These are phyloP conservation scores for Lepidium campestre DNA, from an alignment of 441 rosid genomes.

Conservation along the genomic window DNA sequence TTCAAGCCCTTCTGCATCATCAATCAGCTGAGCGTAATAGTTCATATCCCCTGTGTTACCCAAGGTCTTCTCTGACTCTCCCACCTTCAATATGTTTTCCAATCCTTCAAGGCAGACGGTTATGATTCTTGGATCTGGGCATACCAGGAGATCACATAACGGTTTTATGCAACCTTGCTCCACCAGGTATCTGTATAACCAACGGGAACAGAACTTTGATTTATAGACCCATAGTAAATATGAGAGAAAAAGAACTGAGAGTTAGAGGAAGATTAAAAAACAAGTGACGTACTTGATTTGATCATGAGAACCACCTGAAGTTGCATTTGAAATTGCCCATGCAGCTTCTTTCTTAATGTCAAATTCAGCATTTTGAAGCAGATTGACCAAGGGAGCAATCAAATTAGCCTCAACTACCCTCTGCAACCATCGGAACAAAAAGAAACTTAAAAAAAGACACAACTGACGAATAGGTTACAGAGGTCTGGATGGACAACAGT, in stretches of 20 bases:
- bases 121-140: slow-evolving; percentile 86
- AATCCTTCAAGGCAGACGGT: slow-evolving; percentile 83
- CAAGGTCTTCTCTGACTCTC: slow-evolving; percentile 63
- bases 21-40: slow-evolving; percentile 67
- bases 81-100: slow-evolving; percentile 83
- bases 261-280: neutral
- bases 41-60: slow-evolving; percentile 55
- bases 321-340: slow-evolving; percentile 83
- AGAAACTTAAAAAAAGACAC: neutral
- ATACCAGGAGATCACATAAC: slow-evolving; percentile 79
- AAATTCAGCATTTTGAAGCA: slow-evolving; percentile 85
- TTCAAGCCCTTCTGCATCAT: slow-evolving; percentile 75
- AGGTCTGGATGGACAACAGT: neutral
- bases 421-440: slow-evolving; percentile 24
- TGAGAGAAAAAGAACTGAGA: neutral
- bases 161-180: slow-evolving; percentile 81
- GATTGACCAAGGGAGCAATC: slow-evolving; percentile 51
- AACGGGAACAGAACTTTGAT: neutral
- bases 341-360: slow-evolving; percentile 93
- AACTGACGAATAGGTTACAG: neutral
- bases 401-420: slow-evolving; percentile 65
- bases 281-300: slow-evolving; percentile 62
- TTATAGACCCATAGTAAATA: neutral
- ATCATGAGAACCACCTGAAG: slow-evolving; percentile 83
- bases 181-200: slow-evolving; percentile 49